phyloP scores from a whole-genome alignment of 805 yeast species.

The Myxozyma lipomycoides region DNA sequence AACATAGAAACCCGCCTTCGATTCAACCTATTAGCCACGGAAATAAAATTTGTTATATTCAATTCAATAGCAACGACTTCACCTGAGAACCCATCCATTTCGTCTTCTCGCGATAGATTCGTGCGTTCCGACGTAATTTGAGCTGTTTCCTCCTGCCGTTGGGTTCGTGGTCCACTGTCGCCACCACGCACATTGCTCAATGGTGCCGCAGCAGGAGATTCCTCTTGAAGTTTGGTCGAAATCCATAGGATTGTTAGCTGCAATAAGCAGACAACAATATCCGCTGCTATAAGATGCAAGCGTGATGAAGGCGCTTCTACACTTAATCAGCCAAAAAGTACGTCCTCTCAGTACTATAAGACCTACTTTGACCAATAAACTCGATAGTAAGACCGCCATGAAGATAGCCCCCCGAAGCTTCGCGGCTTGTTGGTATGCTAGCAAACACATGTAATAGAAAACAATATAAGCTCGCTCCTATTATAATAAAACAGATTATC shows the following conservation, averaged over 20 bases:
- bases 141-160: slow-evolving; percentile 5
- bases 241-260: slow-evolving; percentile 13
- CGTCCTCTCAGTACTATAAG: neutral
- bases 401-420: slow-evolving; percentile 23
- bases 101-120: slow-evolving; percentile 3
- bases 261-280: slow-evolving; percentile 9
- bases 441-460: slow-evolving; percentile 19
- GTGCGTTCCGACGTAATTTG: slow-evolving; percentile 13
- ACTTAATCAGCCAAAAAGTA: neutral
- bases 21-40: neutral
- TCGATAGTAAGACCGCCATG: slow-evolving; percentile 29
- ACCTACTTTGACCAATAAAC: slow-evolving; percentile 27
- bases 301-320: slow-evolving; percentile 21
- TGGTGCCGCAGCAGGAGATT: slow-evolving; percentile 1
- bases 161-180: slow-evolving; percentile 1
- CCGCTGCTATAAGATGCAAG: slow-evolving; percentile 8
- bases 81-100: slow-evolving; percentile 26
- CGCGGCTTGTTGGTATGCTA: slow-evolving; percentile 19
- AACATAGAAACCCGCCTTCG: neutral
- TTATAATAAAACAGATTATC: slow-evolving; percentile 10
- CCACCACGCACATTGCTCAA: neutral
- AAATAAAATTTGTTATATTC: slow-evolving; percentile 7
- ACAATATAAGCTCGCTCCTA: slow-evolving; percentile 18
- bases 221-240: slow-evolving; percentile 5
- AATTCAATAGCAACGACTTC: slow-evolving; percentile 24